These are phyloP conservation scores for Chytridium lagenaria DNA, from an alignment of 371 early-diverging fungal species.

Conservation along the genomic window DNA sequence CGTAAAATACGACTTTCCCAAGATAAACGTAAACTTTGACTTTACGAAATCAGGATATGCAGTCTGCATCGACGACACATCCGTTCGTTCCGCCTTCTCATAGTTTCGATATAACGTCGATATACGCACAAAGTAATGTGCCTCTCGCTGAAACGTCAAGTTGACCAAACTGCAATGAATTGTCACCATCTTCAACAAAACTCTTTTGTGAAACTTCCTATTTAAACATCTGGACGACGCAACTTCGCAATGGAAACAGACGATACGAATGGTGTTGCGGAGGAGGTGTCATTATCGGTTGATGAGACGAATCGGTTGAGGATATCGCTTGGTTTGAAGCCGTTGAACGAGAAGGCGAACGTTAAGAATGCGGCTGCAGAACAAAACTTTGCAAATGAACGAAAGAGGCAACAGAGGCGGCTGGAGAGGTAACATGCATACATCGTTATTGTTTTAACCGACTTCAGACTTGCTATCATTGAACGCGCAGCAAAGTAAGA, in stretches of 20 bases:
- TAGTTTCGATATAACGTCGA: not conserved
- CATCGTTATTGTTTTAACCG: not conserved
- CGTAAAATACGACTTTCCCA: not conserved
- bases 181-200: not conserved
- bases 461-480: slow-evolving; percentile 27
- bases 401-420: slow-evolving; percentile 37
- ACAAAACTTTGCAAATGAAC: slow-evolving; percentile 57
- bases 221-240: not conserved
- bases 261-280: no score
- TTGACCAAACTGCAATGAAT: not conserved
- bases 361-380: slow-evolving; percentile 66
- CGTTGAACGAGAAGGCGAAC: slow-evolving; percentile 56
- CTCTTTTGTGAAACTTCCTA: not conserved
- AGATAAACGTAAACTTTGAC: not conserved
- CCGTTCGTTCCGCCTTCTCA: slow-evolving; percentile 5
- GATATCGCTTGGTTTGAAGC: slow-evolving; percentile 72
- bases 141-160: not conserved
- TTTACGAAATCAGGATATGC: not conserved
- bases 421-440: slow-evolving; percentile 22
- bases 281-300: slow-evolving; percentile 49
- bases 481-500: slow-evolving; percentile 35
- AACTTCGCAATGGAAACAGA: not conserved
- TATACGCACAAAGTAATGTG: slow-evolving; percentile 10
- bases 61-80: not conserved
- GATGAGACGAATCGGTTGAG: slow-evolving; percentile 67